Evolutionary conservation across 2,329 filamentous ascomycete genomes (phyloP), one percentile per base, ranked within the genome.

Genomic region (Calonectria pseudoturangicola): DNA sequence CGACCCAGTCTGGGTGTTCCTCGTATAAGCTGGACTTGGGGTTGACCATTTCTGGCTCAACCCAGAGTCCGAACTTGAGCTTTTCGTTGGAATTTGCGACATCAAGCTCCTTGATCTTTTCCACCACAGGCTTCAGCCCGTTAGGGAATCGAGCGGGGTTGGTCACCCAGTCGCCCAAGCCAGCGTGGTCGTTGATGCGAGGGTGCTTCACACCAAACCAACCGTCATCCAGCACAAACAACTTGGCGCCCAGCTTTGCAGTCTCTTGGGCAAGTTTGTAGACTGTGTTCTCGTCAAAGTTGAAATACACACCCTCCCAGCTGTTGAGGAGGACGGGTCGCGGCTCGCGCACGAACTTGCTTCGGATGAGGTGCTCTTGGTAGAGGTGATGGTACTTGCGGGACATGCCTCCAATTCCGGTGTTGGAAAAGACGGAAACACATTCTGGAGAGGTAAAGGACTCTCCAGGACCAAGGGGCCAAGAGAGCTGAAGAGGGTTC

Each of bases 1-100:
- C 77, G 3, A 86, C 90, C 92, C 91, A 93, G 68, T 93, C 91
- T 0, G 92, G 91, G 74, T 93, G 91, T 54, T 89, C 83, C 0
- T 86, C 81, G 79, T 93, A 93, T 2, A 93, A 84, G 2, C 85
- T 87, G 0, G 91, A 93, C 66, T 91, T 89, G 1, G 89, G 88
- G 70, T 91, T 92, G 63, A 93, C 88, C 92, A 93, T 93, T 76
- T 93, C 92, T 0, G 91, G 91, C 79, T 93, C 92, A 2, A 93
- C 86, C 92, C 92, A 93, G 4, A 93, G 85, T 18, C 92, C 92
- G 74, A 93, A 93, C 15, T 87, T 85, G 58, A 93, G 80, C 2
- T 88, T 85, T 0, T 84, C 83, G 0, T 66, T 85, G 0, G 88
- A 85, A 36, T 89, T 87, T 2, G 85, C 81, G 0, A 87, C 86